These are phyloP conservation scores for Daldinia childiae DNA, from an alignment of 495 filamentous ascomycete species.

Conservation along the genomic window DNA sequence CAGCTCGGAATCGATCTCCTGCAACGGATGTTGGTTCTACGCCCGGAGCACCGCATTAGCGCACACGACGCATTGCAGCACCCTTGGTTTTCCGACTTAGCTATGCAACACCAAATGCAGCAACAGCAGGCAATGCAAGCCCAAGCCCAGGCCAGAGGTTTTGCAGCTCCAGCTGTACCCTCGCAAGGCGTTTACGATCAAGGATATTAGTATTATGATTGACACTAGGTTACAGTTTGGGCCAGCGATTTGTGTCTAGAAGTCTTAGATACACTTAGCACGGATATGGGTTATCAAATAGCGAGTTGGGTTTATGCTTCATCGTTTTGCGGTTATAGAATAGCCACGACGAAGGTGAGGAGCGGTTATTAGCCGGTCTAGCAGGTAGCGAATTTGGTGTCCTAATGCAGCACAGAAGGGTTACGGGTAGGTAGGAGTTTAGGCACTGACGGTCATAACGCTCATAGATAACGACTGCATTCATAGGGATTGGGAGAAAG, in stretches of 20 bases:
- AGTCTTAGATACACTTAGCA: not conserved
- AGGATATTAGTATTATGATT: conserved; percentile 34
- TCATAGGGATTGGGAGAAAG: conserved; percentile 18
- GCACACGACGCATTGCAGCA: conserved; percentile 86
- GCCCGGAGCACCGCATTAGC: conserved; percentile 90
- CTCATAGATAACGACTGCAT: conserved; percentile 38
- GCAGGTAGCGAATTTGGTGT: conserved; percentile 3
- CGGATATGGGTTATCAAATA: conserved; percentile 1
- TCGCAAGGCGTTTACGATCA: conserved; percentile 45
- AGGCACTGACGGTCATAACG: conserved; percentile 2
- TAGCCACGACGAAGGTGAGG: conserved; percentile 2
- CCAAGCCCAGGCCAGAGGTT: conserved; percentile 44
- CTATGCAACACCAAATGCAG: conserved; percentile 52
- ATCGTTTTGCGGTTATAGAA: not conserved
- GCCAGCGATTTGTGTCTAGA: conserved; percentile 28
- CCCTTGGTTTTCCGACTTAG: conserved; percentile 78
- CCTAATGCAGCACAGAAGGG: conserved; percentile 2
- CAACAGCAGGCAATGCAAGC: conserved; percentile 50
- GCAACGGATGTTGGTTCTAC: conserved; percentile 87
- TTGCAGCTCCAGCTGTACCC: conserved; percentile 43
- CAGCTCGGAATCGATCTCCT: conserved; percentile 84
- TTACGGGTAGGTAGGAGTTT: conserved; percentile 22
- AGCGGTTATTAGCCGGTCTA: conserved; percentile 3
- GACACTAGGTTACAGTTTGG: not conserved
- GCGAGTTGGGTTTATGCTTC: not conserved